A percentile compares a stretch with the other conserved stretches of the same genome.
Conservation (phyloP, 768 basidiomycete genomes). For the Phylloporus scabripes region DNA sequence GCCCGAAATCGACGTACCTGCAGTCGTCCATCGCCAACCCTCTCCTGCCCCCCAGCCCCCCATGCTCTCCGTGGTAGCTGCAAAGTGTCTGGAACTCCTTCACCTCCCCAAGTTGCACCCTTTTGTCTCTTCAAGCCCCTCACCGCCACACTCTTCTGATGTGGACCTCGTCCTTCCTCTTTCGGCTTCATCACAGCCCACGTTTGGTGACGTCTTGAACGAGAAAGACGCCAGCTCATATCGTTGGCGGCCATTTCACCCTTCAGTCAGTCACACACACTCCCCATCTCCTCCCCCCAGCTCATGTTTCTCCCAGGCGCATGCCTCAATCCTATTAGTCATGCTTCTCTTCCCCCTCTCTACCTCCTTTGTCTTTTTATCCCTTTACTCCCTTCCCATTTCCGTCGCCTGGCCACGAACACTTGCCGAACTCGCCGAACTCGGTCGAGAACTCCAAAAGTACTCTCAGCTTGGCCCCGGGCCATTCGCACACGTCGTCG, state of each 20-base stretch:
- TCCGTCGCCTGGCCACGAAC: slow-evolving; percentile 73
- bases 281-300: neutral
- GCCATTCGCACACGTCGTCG: slow-evolving; percentile 70
- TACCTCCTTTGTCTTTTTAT: slow-evolving; percentile 44
- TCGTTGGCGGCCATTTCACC: slow-evolving; percentile 28
- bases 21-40: slow-evolving; percentile 1
- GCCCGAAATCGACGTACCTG: slow-evolving; percentile 2
- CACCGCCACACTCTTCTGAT: slow-evolving; percentile 37
- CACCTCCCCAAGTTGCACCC: slow-evolving; percentile 40
- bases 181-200: slow-evolving; percentile 44
- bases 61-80: slow-evolving; percentile 48
- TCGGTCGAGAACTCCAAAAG: slow-evolving; percentile 69
- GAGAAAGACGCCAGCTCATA: slow-evolving; percentile 34
- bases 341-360: slow-evolving; percentile 68
- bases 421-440: slow-evolving; percentile 65
- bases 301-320: slow-evolving; percentile 33
- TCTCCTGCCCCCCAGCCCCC: slow-evolving; percentile 30
- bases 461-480: slow-evolving; percentile 68
- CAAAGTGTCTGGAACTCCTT: slow-evolving; percentile 49
- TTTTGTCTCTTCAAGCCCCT: slow-evolving; percentile 41
- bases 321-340: slow-evolving; percentile 63
- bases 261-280: slow-evolving; percentile 30
- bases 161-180: slow-evolving; percentile 51
- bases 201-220: slow-evolving; percentile 40
- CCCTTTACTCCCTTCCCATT: slow-evolving; percentile 57